phyloP scores from a whole-genome alignment of 371 early-diverging fungal species.

The Rhizomucor miehei region DNA sequence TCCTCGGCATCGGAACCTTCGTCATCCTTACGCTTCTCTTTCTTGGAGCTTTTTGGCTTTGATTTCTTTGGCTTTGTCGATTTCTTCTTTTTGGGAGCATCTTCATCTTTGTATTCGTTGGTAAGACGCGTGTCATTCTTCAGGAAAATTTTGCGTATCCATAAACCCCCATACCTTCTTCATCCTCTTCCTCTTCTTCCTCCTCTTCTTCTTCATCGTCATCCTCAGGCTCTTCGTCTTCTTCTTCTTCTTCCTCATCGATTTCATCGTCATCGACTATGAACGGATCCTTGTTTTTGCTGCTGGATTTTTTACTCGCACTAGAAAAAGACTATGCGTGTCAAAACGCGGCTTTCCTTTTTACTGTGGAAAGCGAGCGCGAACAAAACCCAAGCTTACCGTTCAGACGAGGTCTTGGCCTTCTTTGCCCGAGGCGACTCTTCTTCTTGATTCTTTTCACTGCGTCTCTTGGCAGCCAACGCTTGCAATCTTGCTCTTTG shows the following conservation, averaged over 20 bases:
- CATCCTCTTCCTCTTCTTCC: constrained; percentile 16
- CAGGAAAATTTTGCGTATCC: constrained; percentile 3
- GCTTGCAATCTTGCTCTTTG: constrained; percentile 17
- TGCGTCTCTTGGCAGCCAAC: constrained; percentile 17
- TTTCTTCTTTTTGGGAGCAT: constrained; percentile 22
- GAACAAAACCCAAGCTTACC: not conserved
- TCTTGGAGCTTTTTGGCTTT: constrained; percentile 4
- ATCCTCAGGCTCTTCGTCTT: constrained; percentile 18
- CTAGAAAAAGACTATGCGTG: not conserved
- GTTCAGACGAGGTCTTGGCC: constrained; percentile 6
- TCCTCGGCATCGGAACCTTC: constrained; percentile 26
- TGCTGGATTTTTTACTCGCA: constrained; percentile 8
- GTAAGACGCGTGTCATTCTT: constrained; percentile 19
- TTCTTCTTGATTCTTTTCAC: constrained; percentile 6
- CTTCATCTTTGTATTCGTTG: constrained; percentile 37
- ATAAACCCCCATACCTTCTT: constrained; percentile 7
- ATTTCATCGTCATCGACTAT: constrained; percentile 20
- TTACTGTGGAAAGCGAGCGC: not conserved
- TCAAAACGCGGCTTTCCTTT: not conserved
- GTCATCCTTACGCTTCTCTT: constrained; percentile 19
- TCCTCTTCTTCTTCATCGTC: constrained; percentile 22
- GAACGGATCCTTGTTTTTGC: constrained; percentile 5
- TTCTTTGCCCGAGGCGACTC: constrained; percentile 11
- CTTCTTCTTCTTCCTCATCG: constrained; percentile 15
- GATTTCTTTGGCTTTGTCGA: not conserved